A percentile compares a stretch with the other conserved stretches of the same genome.
These are phyloP conservation scores for Zangia roseola DNA, from an alignment of 768 basidiomycete genomes.

Conservation along the genomic window DNA sequence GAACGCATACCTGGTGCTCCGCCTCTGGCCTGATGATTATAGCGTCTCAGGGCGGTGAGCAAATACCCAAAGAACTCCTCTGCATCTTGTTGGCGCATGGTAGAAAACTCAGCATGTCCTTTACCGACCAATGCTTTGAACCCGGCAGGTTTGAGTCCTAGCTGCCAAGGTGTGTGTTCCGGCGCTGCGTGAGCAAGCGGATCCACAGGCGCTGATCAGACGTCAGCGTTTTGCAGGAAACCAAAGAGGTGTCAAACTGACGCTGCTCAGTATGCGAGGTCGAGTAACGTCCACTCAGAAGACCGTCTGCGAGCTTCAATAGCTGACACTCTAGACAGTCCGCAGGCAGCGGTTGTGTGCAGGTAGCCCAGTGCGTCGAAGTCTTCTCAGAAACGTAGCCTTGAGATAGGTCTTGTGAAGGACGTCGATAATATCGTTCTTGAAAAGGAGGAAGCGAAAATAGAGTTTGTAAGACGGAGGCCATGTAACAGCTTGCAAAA, in stretches of 20 bases:
- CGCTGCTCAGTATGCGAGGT: constrained; percentile 46
- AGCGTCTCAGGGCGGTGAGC: constrained; percentile 66
- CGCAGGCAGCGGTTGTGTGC: constrained; percentile 68
- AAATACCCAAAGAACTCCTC: constrained; percentile 92
- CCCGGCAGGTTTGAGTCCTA: constrained; percentile 74
- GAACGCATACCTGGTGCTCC: constrained; percentile 33
- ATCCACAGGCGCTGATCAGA: constrained; percentile 26
- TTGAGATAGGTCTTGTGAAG: constrained; percentile 9
- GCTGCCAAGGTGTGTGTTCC: constrained; percentile 47
- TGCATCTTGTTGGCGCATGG: constrained; percentile 96
- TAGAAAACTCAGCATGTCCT: constrained; percentile 91
- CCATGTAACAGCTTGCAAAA: constrained; percentile 86
- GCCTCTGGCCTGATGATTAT: constrained; percentile 48
- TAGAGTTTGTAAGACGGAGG: constrained; percentile 83
- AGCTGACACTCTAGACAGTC: constrained; percentile 95
- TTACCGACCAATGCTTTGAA: constrained; percentile 92
- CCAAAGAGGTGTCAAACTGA: constrained; percentile 8
- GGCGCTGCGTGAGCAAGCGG: constrained; percentile 32
- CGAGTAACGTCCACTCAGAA: constrained; percentile 90
- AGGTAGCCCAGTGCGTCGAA: constrained; percentile 55
- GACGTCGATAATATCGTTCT: constrained; percentile 56
- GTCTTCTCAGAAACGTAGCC: constrained; percentile 31
- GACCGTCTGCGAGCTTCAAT: constrained; percentile 87
- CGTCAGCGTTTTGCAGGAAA: constrained; percentile 8
- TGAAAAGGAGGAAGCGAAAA: constrained; percentile 82